These are phyloP conservation scores for Xylaria polymorpha DNA, from an alignment of 2,329 filamentous ascomycete genomes.

Conservation along the genomic window DNA sequence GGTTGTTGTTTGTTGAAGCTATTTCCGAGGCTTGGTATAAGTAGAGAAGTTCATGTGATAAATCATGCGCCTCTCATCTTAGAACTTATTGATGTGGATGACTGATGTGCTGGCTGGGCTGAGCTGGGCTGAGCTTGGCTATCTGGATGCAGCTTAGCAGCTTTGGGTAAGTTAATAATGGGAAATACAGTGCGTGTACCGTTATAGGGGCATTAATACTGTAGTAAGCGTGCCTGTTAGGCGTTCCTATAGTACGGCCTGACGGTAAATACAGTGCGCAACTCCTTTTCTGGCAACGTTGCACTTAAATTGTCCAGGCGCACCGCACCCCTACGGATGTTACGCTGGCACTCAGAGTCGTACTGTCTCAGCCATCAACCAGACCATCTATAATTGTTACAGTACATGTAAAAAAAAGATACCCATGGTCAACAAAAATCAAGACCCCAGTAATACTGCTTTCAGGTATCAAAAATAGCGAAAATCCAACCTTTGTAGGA, in stretches of 20 bases:
- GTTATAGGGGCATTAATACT: too few relatives aligned
- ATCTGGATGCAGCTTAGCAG: background rate
- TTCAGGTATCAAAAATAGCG: background rate
- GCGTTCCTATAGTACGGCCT: background rate
- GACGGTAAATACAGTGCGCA: background rate
- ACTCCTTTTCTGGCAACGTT: background rate
- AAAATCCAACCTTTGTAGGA: background rate
- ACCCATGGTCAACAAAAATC: too few relatives aligned
- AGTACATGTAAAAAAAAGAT: too few relatives aligned
- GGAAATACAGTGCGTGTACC: background rate
- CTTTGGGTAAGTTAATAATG: too few relatives aligned
- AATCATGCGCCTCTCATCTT: background rate
- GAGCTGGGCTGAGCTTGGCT: conserved; percentile 15
- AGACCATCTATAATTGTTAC: background rate
- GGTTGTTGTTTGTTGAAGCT: background rate
- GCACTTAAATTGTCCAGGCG: background rate
- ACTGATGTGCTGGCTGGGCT: conserved; percentile 9
- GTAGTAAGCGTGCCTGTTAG: background rate
- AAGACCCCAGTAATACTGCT: background rate
- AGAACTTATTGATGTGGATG: conserved; percentile 7
- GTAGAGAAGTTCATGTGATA: background rate
- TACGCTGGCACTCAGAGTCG: background rate
- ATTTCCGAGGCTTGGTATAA: background rate
- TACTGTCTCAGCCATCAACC: background rate
- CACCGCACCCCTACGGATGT: background rate